A percentile compares a stretch with the other conserved stretches of the same genome.
These are phyloP conservation scores for Blastobotrys elegans DNA, from an alignment of 1,139 yeast species.

Conservation along the genomic window DNA sequence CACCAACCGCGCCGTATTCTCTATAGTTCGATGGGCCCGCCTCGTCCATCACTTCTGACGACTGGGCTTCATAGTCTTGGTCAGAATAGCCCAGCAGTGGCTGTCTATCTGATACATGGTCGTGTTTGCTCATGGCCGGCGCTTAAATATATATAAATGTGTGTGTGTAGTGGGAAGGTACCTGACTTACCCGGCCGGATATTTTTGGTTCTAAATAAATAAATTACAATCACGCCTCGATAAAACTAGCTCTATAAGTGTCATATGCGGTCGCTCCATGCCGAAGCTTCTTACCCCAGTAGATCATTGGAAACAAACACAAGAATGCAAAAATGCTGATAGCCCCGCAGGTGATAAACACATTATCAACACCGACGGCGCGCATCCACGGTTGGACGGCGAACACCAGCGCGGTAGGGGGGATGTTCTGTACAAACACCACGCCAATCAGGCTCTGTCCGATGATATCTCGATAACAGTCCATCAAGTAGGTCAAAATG, in stretches of 20 bases:
- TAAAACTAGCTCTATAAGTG: conserved; percentile 1
- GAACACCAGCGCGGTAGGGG: conserved; percentile 17
- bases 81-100: conserved; percentile 1
- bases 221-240: background rate
- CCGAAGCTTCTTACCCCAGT: conserved; percentile 9
- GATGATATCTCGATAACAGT: conserved; percentile 17
- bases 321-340: conserved; percentile 11
- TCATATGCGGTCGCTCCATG: background rate
- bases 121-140: background rate
- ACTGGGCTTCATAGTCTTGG: conserved; percentile 1
- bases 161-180: too few relatives aligned
- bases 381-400: conserved; percentile 18
- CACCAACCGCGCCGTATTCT: too few relatives aligned
- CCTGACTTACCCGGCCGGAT: too few relatives aligned
- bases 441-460: conserved; percentile 19
- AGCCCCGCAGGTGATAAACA: conserved; percentile 14
- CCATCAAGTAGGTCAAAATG: conserved; percentile 17
- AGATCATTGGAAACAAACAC: conserved; percentile 11
- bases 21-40: conserved; percentile 7
- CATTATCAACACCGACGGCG: conserved; percentile 15
- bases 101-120: background rate
- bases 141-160: too few relatives aligned
- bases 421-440: conserved; percentile 20
- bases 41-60: background rate
- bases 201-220: background rate